Base-by-base conservation (phyloP, 176 grass and related monocot species). In the Oryza meyeriana region DNA sequence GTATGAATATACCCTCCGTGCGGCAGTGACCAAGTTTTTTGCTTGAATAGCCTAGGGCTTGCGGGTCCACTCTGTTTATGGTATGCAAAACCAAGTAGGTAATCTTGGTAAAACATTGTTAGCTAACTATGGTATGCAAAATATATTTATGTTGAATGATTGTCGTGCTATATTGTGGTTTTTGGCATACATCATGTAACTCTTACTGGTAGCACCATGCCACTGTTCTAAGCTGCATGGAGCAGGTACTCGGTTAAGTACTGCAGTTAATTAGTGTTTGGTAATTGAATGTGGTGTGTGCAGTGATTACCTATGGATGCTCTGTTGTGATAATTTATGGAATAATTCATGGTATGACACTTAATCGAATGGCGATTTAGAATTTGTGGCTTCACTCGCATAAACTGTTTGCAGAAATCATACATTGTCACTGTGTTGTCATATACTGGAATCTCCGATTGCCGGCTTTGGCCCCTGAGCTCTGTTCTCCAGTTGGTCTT, bases 11-110 rank as follows among this genome's bases (percentile, higher is more conserved):
- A 12, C 13, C 29, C 28, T 48, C 28, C 40, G 64, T 33, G 32
- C 32, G 32, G 32, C 32, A 33, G 1, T 33, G n/a, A n/a, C n/a
- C n/a, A n/a, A n/a, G n/a, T n/a, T n/a, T n/a, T n/a, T n/a, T n/a
- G n/a, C n/a, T n/a, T n/a, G n/a, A n/a, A n/a, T n/a, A n/a, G n/a
- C n/a, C n/a, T n/a, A n/a, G n/a, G n/a, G n/a, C n/a, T n/a, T n/a
- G n/a, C n/a, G n/a, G n/a, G n/a, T n/a, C n/a, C n/a, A n/a, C 22
- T 47, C 58, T 50, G 28, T 72, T 64, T 65, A 64, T 83, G 57
- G 29, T 34, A 47, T 72, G 38, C 18, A 74, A 74, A 82, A 82
- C 39, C 28, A 48, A 74, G 38, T 40, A 40, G 38, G 38, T 40
- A 8, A 40, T 40, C 8, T 33, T 33, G 32, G 32, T 33, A 33